Conservation (phyloP, 345 rosid genomes). For the Moringa oleifera region DNA sequence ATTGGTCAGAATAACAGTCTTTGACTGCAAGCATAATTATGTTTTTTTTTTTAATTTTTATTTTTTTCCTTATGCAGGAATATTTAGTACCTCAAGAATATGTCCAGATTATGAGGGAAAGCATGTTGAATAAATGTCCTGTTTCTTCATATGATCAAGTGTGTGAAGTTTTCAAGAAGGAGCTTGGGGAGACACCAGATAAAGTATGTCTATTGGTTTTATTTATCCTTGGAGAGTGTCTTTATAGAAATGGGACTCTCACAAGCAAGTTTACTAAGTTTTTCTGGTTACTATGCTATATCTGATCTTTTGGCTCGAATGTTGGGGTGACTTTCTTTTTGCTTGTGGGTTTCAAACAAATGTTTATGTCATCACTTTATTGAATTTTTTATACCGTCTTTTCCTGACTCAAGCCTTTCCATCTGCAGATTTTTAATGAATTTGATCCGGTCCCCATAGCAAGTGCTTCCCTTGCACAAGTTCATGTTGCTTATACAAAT, state of each 20-base stretch:
- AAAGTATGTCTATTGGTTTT: slow-evolving; percentile 43
- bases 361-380: no score
- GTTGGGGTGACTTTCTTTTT: slow-evolving; percentile 1
- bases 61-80: slow-evolving; percentile 38
- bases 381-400: neutral
- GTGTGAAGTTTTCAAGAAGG: slow-evolving; percentile 79
- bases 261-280: neutral
- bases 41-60: no score
- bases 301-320: neutral
- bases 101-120: slow-evolving; percentile 74
- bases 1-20: no score
- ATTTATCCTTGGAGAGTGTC: neutral
- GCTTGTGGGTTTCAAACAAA: slow-evolving; percentile 1
- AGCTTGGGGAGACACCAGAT: slow-evolving; percentile 83
- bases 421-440: slow-evolving; percentile 58
- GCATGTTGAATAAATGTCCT: slow-evolving; percentile 92
- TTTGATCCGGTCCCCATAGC: slow-evolving; percentile 92
- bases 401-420: slow-evolving; percentile 8
- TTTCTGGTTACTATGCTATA: slow-evolving; percentile 5
- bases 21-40: no score
- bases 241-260: neutral
- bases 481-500: slow-evolving; percentile 77
- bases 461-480: slow-evolving; percentile 99
- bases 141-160: slow-evolving; percentile 94
- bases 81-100: slow-evolving; percentile 85